Evolutionary conservation across 805 yeast genomes (phyloP).

Genomic region (Yarrowia sp.): DNA sequence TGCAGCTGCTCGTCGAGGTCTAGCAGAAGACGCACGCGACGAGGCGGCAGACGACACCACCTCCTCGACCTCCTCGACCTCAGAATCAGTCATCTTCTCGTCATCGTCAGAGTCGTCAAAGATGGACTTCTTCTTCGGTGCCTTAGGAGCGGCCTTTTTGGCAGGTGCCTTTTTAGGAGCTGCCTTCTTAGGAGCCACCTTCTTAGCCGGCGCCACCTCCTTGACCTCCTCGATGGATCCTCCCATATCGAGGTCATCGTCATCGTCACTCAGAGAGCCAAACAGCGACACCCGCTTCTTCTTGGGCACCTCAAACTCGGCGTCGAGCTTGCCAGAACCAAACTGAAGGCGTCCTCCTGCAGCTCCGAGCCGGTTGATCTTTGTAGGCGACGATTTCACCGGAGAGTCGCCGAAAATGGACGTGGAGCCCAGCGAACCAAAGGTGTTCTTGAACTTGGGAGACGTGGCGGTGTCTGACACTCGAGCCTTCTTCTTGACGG

Average conservation of each 20-base stretch:
- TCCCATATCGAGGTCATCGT: slow-evolving; percentile 27
- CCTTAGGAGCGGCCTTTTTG: slow-evolving; percentile 47
- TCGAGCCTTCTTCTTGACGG: slow-evolving; percentile 1
- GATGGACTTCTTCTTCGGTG: slow-evolving; percentile 41
- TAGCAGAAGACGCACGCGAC: slow-evolving; percentile 4
- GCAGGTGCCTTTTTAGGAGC: slow-evolving; percentile 42
- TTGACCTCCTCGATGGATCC: slow-evolving; percentile 24
- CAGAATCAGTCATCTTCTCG: background rate
- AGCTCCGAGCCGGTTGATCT: slow-evolving; percentile 24
- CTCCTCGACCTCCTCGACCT: slow-evolving; percentile 9
- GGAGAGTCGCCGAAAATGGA: slow-evolving; percentile 27
- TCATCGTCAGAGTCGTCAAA: slow-evolving; percentile 36
- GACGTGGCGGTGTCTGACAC: slow-evolving; percentile 19
- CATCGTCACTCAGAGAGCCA: slow-evolving; percentile 7
- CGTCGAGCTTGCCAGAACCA: slow-evolving; percentile 19
- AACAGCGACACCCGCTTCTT: slow-evolving; percentile 24
- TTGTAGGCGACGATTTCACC: slow-evolving; percentile 30
- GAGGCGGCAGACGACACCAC: slow-evolving; percentile 31
- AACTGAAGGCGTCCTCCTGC: slow-evolving; percentile 20
- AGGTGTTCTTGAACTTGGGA: slow-evolving; percentile 35
- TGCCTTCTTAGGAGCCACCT: slow-evolving; percentile 40
- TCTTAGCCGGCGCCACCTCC: slow-evolving; percentile 38
- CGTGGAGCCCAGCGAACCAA: slow-evolving; percentile 19
- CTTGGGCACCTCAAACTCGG: slow-evolving; percentile 18
- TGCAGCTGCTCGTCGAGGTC: slow-evolving; percentile 48